Evolutionary conservation across 768 basidiomycete species (phyloP).

Genomic region (Pleurotus tuoliensis): DNA sequence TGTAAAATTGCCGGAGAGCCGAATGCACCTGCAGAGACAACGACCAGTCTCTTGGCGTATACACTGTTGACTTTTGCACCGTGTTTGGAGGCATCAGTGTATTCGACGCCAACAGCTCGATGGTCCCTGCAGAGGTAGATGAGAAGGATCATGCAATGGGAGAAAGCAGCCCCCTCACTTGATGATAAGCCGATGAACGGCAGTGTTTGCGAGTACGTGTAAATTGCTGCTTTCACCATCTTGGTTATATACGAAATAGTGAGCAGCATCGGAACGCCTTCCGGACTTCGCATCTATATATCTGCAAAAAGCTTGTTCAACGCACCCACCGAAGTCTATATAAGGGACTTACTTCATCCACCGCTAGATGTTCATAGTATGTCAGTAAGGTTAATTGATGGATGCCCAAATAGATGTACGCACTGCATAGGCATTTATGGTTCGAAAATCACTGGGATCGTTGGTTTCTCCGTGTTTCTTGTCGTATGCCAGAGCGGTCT

Average conservation of each 20-base stretch:
- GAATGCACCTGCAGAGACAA: constrained; percentile 50
- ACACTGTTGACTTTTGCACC: constrained; percentile 19
- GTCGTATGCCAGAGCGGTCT: constrained; percentile 32
- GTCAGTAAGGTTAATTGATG: neutral
- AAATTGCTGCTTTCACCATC: constrained; percentile 35
- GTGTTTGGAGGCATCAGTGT: constrained; percentile 31
- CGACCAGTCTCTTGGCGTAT: constrained; percentile 40
- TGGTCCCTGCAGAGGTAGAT: constrained; percentile 23
- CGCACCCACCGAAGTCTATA: neutral
- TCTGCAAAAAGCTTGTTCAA: too few species aligned
- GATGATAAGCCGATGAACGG: constrained; percentile 45
- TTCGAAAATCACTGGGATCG: constrained; percentile 19
- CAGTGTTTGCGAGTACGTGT: constrained; percentile 32
- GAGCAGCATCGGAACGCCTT: constrained; percentile 51
- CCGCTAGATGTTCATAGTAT: constrained; percentile 26
- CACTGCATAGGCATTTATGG: constrained; percentile 9
- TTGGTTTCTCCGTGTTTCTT: constrained; percentile 25
- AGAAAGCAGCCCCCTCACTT: constrained; percentile 22
- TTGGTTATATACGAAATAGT: constrained; percentile 49
- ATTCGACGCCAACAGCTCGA: constrained; percentile 50
- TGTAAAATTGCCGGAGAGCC: constrained; percentile 56
- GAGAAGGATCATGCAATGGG: neutral
- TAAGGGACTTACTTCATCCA: constrained; percentile 46
- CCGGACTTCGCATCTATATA: constrained; percentile 47
- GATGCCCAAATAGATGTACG: too few species aligned